These are phyloP conservation scores for Colletotrichum cereale DNA, from an alignment of 2,329 filamentous ascomycete genomes.

Conservation along the genomic window DNA sequence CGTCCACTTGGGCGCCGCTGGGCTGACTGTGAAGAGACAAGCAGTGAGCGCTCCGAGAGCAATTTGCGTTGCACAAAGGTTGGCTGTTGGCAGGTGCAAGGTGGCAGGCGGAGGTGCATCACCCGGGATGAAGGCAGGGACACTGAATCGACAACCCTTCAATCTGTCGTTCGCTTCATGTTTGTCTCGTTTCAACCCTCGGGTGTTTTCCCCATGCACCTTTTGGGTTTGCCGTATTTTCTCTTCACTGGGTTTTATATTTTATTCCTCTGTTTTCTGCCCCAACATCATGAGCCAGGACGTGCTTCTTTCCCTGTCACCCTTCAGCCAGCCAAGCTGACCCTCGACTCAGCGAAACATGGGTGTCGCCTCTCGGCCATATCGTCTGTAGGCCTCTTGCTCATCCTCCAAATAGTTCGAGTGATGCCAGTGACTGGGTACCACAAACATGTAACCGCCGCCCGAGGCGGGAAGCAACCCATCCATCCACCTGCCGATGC, in stretches of 20 bases:
- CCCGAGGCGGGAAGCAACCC: background rate
- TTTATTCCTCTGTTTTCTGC: background rate
- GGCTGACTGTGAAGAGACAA: background rate
- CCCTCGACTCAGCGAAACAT: slow-evolving; percentile 6
- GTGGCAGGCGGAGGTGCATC: background rate
- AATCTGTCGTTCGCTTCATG: slow-evolving; percentile 17
- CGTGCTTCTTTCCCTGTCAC: slow-evolving; percentile 2
- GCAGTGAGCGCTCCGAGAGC: background rate
- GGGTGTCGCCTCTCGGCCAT: background rate
- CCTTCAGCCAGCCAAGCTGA: slow-evolving; percentile 11
- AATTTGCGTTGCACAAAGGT: background rate
- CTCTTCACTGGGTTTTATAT: slow-evolving; percentile 15
- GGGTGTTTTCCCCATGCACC: slow-evolving; percentile 20
- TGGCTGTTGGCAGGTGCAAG: background rate
- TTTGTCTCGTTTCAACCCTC: slow-evolving; percentile 27
- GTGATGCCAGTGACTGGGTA: slow-evolving; percentile 33
- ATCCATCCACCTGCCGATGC: slow-evolving; percentile 6
- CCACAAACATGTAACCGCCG: slow-evolving; percentile 14
- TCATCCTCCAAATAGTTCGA: slow-evolving; percentile 5
- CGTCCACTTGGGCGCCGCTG: slow-evolving; percentile 13
- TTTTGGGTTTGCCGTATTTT: slow-evolving; percentile 20
- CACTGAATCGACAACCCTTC: slow-evolving; percentile 7
- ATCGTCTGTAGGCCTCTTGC: background rate
- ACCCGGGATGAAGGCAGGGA: background rate
- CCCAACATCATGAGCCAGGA: background rate